These are phyloP conservation scores for Canavalia ensiformis DNA, from an alignment of 306 rosid genomes.

Conservation along the genomic window DNA sequence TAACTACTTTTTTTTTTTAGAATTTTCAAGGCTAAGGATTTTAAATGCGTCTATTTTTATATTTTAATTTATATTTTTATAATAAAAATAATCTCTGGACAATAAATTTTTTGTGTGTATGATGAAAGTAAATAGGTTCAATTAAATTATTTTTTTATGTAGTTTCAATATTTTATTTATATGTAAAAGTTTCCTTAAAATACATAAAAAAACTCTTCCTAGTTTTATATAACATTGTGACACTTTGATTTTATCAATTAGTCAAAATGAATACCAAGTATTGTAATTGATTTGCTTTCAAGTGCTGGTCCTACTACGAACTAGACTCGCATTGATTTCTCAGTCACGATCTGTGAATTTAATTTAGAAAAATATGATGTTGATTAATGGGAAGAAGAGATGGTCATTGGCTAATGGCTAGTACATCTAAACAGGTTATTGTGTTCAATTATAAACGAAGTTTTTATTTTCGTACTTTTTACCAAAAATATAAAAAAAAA, in stretches of 20 bases:
- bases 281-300: neutral
- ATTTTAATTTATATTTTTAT: neutral
- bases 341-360: neutral
- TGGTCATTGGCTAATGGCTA: no score
- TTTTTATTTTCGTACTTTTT: neutral
- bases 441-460: neutral
- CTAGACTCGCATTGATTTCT: conserved; percentile 30
- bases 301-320: conserved; percentile 14
- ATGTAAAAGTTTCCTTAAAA: neutral
- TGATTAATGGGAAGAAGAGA: neutral
- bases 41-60: neutral
- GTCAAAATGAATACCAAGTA: neutral
- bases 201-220: neutral
- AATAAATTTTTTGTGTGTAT: neutral
- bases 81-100: neutral
- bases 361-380: neutral
- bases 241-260: neutral
- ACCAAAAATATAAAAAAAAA: neutral
- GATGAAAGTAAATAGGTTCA: no score
- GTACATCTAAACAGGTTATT: neutral
- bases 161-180: neutral
- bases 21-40: neutral
- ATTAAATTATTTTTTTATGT: neutral
- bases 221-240: neutral
- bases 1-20: neutral